Conservation (phyloP, 2,329 filamentous ascomycete species). For the Hypoxylon sp. region DNA sequence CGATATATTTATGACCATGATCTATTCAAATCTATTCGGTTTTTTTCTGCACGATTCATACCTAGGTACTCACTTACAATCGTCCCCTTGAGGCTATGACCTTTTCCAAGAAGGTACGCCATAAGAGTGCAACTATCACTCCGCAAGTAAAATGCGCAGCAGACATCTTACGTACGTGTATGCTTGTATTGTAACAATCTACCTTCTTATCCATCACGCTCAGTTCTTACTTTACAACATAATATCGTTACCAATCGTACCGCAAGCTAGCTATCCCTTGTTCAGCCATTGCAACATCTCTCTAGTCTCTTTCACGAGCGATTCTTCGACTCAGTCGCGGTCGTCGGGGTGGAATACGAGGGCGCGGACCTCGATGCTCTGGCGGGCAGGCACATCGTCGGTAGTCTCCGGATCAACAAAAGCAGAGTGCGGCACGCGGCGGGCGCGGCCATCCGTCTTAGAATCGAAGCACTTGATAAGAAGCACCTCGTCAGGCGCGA, state of each 20-base stretch:
- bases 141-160: too few species aligned
- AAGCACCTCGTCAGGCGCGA: constrained; percentile 61
- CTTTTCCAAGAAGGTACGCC: too few species aligned
- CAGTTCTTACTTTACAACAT: too few species aligned
- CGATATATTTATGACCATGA: too few species aligned
- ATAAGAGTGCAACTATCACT: too few species aligned
- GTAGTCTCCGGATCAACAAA: constrained; percentile 57
- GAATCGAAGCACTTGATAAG: constrained; percentile 70
- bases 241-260: too few species aligned
- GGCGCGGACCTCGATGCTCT: constrained; percentile 65
- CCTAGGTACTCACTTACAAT: too few species aligned
- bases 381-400: constrained; percentile 57
- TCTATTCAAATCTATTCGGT: too few species aligned
- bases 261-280: constrained; percentile 20
- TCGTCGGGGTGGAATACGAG: constrained; percentile 60
- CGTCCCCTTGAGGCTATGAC: too few species aligned
- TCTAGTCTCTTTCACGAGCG: too few species aligned
- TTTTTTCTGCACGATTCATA: too few species aligned
- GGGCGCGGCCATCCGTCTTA: constrained; percentile 61
- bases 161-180: background rate
- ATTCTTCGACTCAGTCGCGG: constrained; percentile 40
- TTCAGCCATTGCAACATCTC: too few species aligned
- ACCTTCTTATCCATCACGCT: constrained; percentile 4
- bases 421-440: constrained; percentile 63
- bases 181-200: constrained; percentile 24